Evolutionary conservation across 345 rosid genomes (phyloP).

Genomic region (Citrus sp.): DNA sequence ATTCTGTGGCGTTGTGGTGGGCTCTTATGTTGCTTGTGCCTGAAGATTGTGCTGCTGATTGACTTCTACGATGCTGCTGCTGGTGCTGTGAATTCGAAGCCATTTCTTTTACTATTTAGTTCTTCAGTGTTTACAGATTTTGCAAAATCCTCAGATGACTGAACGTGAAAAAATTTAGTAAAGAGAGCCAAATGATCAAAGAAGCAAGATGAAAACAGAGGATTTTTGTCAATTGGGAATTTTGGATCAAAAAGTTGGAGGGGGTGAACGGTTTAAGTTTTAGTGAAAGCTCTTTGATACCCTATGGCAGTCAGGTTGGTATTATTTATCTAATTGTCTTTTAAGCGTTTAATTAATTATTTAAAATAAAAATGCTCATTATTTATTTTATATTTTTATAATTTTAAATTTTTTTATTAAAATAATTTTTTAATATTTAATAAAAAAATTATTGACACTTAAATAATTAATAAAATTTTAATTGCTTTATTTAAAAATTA

Average conservation of each 20-base stretch:
- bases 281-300: not conserved
- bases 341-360: too few relatives aligned
- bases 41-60: conserved; percentile 37
- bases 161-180: not conserved
- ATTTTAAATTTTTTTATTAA: too few relatives aligned
- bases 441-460: too few relatives aligned
- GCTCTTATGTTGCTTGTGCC: conserved; percentile 39
- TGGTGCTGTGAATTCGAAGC: conserved; percentile 24
- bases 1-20: conserved; percentile 27
- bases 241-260: not conserved
- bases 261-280: not conserved
- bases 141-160: not conserved
- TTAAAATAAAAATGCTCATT: too few relatives aligned
- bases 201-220: not conserved
- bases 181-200: not conserved
- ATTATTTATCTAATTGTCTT: too few relatives aligned
- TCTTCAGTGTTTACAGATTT: not conserved
- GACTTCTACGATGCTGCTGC: conserved; percentile 11
- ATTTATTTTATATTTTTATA: too few relatives aligned
- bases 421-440: too few relatives aligned
- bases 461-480: too few relatives aligned
- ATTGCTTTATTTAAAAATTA: too few relatives aligned
- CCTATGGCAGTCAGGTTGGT: not conserved
- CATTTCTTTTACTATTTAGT: conserved; percentile 12
- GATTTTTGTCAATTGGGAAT: not conserved